Percentiles rank a stretch among this genome's conserved stretches.
These are phyloP conservation scores for Coemansia sp. DNA, from an alignment of 192 early-diverging fungal species.

Conservation along the genomic window DNA sequence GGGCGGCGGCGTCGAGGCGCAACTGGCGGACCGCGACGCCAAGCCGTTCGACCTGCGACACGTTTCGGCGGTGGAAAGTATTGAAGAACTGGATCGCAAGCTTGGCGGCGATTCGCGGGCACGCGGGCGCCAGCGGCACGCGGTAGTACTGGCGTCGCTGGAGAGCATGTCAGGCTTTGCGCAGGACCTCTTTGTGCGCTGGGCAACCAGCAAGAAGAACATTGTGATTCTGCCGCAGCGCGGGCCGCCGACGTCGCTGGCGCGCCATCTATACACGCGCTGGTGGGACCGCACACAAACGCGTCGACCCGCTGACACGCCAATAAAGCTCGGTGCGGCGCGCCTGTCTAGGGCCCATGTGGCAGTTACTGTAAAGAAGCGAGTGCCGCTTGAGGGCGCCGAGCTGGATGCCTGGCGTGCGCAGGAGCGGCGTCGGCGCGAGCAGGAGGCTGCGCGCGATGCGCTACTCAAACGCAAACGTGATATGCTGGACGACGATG, in stretches of 20 bases:
- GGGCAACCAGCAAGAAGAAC: slow-evolving; percentile 61
- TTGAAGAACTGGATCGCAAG: slow-evolving; percentile 50
- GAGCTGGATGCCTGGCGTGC: slow-evolving; percentile 74
- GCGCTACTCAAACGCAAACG: slow-evolving; percentile 62
- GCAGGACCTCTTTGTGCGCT: slow-evolving; percentile 72
- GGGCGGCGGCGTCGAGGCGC: slow-evolving; percentile 73
- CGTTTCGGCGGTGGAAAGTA: slow-evolving; percentile 63
- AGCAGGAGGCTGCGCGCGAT: slow-evolving; percentile 75
- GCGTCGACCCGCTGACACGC: slow-evolving; percentile 1
- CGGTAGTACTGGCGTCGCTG: slow-evolving; percentile 83
- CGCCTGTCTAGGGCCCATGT: slow-evolving; percentile 33
- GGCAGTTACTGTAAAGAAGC: slow-evolving; percentile 51
- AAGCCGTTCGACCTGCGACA: slow-evolving; percentile 91
- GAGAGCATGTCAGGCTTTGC: slow-evolving; percentile 84
- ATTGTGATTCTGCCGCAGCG: slow-evolving; percentile 78
- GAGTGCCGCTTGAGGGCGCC: slow-evolving; percentile 80
- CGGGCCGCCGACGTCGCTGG: slow-evolving; percentile 67
- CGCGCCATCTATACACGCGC: slow-evolving; percentile 61
- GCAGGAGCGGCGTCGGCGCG: slow-evolving; percentile 60
- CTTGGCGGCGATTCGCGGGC: slow-evolving; percentile 24
- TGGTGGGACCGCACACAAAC: slow-evolving; percentile 36
- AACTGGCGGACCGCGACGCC: slow-evolving; percentile 70
- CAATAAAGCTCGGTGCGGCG: slow-evolving; percentile 23
- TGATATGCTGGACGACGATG: slow-evolving; percentile 80
- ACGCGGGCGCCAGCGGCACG: slow-evolving; percentile 65